Evolutionary conservation across 495 filamentous ascomycete species (phyloP).

Genomic region (Aspergillus steynii): DNA sequence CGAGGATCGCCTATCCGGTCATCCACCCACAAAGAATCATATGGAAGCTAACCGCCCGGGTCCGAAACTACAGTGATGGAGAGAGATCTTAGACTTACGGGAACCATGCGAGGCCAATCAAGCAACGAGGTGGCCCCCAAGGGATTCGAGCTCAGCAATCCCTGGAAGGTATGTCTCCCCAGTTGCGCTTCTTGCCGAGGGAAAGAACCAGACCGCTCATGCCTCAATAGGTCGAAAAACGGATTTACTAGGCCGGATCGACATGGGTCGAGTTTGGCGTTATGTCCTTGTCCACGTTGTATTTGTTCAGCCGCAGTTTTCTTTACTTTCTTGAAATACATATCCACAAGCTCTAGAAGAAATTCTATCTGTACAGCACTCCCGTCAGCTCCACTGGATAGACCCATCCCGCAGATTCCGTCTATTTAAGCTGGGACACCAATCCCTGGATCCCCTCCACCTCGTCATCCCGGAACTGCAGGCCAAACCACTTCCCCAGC

Average conservation of each 20-base stretch:
- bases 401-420: not conserved
- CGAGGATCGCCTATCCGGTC: not conserved
- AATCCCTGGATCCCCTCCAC: constrained; percentile 48
- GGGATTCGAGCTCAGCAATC: constrained; percentile 93
- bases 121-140: constrained; percentile 75
- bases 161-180: constrained; percentile 71
- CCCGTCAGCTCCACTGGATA: not conserved
- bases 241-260: constrained; percentile 36
- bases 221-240: constrained; percentile 37
- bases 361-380: constrained; percentile 23
- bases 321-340: constrained; percentile 17
- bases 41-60: constrained; percentile 18
- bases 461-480: constrained; percentile 55
- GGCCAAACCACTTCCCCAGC: constrained; percentile 56
- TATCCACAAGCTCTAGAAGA: constrained; percentile 21
- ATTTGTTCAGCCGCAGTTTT: constrained; percentile 18
- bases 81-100: constrained; percentile 86
- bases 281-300: constrained; percentile 13
- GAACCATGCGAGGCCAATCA: constrained; percentile 79
- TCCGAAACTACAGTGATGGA: constrained; percentile 81
- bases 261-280: constrained; percentile 5
- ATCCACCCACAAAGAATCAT: not conserved
- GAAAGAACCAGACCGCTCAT: not conserved
- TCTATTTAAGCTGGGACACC: constrained; percentile 46
- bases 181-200: too few species aligned